Conservation (phyloP, 208 protist genomes). For the Blechomonas ayalai region DNA sequence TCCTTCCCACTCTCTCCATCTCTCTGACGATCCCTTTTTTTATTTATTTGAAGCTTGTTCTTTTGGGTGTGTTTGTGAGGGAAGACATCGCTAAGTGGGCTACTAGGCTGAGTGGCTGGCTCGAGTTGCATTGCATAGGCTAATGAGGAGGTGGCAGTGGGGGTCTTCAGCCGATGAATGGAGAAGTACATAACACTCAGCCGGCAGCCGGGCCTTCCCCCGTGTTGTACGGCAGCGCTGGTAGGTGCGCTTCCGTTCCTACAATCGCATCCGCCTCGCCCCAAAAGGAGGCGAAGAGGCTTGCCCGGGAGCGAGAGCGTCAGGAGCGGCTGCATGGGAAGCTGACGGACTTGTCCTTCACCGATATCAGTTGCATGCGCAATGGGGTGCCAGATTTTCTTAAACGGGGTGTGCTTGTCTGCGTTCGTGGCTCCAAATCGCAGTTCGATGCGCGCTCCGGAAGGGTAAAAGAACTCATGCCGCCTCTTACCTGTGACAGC, state of each 20-base stretch:
- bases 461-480: constrained; percentile 38
- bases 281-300: constrained; percentile 7
- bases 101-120: no score
- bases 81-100: no score
- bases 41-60: no score
- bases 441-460: constrained; percentile 71
- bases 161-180: no score
- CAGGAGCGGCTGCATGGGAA: constrained; percentile 40
- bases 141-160: no score
- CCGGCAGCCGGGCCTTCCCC: constrained; percentile 5
- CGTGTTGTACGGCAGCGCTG: constrained; percentile 2
- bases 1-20: no score
- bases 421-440: constrained; percentile 63
- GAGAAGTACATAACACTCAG: constrained; percentile 11
- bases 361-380: constrained; percentile 34
- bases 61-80: no score
- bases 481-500: constrained; percentile 72
- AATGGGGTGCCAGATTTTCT: constrained; percentile 41
- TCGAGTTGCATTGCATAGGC: no score
- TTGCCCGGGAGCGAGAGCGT: constrained; percentile 46
- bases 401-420: constrained; percentile 32
- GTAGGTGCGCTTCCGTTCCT: no score
- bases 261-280: background rate
- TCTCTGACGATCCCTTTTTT: no score
- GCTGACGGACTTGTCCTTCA: constrained; percentile 57